Base-by-base conservation (phyloP, 805 yeast genomes). In the Debaryomyces tyrocola region DNA sequence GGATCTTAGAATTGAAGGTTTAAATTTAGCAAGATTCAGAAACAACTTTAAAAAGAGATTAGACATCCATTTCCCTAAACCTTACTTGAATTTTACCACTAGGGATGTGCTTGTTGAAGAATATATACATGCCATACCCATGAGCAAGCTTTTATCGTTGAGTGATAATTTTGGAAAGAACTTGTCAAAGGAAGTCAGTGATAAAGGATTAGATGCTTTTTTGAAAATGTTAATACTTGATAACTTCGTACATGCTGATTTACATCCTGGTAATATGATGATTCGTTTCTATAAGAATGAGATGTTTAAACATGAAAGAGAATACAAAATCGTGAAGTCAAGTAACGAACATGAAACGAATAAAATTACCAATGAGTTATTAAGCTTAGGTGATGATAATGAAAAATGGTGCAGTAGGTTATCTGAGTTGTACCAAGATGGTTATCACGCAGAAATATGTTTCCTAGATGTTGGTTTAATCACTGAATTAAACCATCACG, bases 191-290 rank as follows among this genome's bases (percentile, higher is more conserved):
- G 83, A 80, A 57, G 73, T 85, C 24, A 84, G 90, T 58, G 90
- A 87, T 58, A 85, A 86, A 51, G 87, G 96, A 7, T 80, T 94
- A 20, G 96, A 94, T 62, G 87, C 97, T 4, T 94, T 94, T 57
- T 72, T 94, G 52, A 87, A 90, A 57, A 94, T 94, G 99, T 74
- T 94, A 51, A 85, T 94, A 43, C 67, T 92, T 44, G 96, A 94
- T 68, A 91, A 94, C 63, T 94, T 94, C 64, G 89, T 91, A 37
- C 99, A 94, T 64, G 92, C 98, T 0, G 99, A 94, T 68, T 73
- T 94, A 48, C 99, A 94, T 56, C 97, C 99, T 0, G 99, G 99
- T 3, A 94, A 94, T 63, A 88, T 94, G 59, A 80, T 90, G 74
- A 79, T 89, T 7, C 69, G 89, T 40, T 83, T 87, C 56, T 75